Conservation (phyloP, 2,329 filamentous ascomycete genomes). For the Corynespora cassiicola region DNA sequence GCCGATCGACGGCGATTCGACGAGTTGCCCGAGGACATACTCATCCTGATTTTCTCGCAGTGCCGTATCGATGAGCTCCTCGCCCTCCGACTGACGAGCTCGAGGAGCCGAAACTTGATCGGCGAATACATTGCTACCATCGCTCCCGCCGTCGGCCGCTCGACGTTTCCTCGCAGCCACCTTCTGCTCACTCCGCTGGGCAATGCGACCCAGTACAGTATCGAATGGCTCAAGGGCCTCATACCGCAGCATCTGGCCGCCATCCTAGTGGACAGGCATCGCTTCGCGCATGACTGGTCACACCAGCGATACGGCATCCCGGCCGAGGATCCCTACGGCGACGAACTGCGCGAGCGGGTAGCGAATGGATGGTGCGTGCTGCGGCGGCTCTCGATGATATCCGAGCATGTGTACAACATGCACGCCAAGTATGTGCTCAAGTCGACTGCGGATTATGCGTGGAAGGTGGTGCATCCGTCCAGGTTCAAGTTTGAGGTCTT, state of each 20-base stretch:
- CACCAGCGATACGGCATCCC: constrained; percentile 30
- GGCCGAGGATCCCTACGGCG: constrained; percentile 36
- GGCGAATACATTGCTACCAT: constrained; percentile 33
- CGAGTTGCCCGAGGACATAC: constrained; percentile 35
- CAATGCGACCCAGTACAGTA: constrained; percentile 11
- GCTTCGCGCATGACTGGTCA: constrained; percentile 24
- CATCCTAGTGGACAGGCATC: constrained; percentile 36
- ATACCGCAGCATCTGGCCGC: constrained; percentile 37
- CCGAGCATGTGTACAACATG: constrained; percentile 22
- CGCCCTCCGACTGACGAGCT: constrained; percentile 24
- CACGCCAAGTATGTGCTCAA: constrained; percentile 12
- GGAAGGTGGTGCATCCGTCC: constrained; percentile 19
- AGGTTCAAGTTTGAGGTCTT: constrained; percentile 23
- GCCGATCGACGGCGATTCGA: constrained; percentile 15
- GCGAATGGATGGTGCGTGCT: constrained; percentile 38
- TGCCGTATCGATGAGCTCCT: constrained; percentile 37
- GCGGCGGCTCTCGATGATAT: constrained; percentile 29
- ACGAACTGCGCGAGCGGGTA: constrained; percentile 32
- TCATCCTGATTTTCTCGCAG: constrained; percentile 34
- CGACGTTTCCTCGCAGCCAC: constrained; percentile 29
- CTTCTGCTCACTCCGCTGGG: constrained; percentile 20
- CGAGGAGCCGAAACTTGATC: constrained; percentile 28
- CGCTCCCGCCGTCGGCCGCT: constrained; percentile 30
- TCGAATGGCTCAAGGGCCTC: constrained; percentile 31
- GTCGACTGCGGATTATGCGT: constrained; percentile 16